Base-by-base conservation (phyloP, 2,329 filamentous ascomycete genomes). In the Simplicillium sp. region DNA sequence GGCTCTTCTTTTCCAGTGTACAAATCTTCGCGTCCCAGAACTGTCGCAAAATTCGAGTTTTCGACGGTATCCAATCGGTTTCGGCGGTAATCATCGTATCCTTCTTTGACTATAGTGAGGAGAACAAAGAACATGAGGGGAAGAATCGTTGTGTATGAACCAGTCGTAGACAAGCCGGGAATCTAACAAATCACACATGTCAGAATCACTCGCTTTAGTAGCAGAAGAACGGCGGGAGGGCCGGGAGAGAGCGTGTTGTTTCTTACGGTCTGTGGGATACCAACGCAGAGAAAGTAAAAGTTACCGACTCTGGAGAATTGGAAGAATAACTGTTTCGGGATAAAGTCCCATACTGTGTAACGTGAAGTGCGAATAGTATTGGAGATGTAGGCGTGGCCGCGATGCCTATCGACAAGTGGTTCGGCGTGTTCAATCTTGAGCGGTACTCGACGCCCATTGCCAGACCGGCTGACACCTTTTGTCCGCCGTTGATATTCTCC, bases 291-390 rank as follows among this genome's bases (percentile, higher is more conserved):
- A 59, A 94, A 94, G 60, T 94, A 77, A 54, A 94, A 92, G 60
- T 94, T 94, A 49, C 84, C 84, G 37, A 94, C 65, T 46, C 90
- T 84, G 7, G 85, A 85, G 55, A 92, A 92, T 54, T 94, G 87
- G 41, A 87, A 88, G 44, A 89, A 73, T 13, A 94, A 59, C 56
- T 94, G 88, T 46, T 87, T 85, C 3, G 87, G 88, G 12, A 94
- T 61, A 57, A 94, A 94, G 58, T 89, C 84, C 72, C 81, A 88
- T 2, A 86, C 61, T 15, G 81, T 92, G 58, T 94, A 94, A 37
- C 87, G 79, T 47, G 84, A 87, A 1, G 85, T 90, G 34, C 87
- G 79, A 48, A 94, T 90, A 49, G 72, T 78, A 57, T 77, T 77
- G 40, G 69, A 69, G 36, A 76, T 54, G 55, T 69, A 77, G 7